Base-by-base conservation (phyloP, 2,329 filamentous ascomycete genomes). In the Fusarium buharicum region DNA sequence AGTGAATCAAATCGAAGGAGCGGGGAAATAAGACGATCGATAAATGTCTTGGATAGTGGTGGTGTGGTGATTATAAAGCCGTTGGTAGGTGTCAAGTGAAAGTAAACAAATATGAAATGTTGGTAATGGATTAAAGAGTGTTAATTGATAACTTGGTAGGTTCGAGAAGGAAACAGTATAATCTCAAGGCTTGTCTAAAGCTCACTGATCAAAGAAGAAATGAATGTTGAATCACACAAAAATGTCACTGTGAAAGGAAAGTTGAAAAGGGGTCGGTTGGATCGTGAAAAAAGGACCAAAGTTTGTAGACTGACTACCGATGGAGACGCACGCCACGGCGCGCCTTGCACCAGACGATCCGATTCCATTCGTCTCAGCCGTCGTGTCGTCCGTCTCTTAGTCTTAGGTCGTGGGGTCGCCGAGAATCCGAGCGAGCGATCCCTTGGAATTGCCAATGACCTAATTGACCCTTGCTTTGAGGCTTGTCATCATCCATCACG, bases 1-100 rank as follows among this genome's bases (percentile, higher is more conserved):
- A 50, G 55, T 66, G 59, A 66, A 55, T 57, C 63, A 66, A 48
- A 39, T 48, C 27, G 20, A 52, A 59, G 49, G 50, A 55, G 62
- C 48, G 57, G 57, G 62, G 50, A 62, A 63, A 62, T 39, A 63
- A 17, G 41, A 30, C 48, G 50, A 37, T 66, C 36, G 54, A 46
- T n/a, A 46, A 55, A 58, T 63, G 59, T 63, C 60, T 63, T 64
- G 59, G 24, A 33, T 49, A 16, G 39, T 49, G 38, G 40, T 20
- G 50, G 39, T 39, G 54, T 24, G 53, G 43, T 59, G 30, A 31
- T 14, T 50, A 40, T n/a, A 63, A 62, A 36, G 33, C 50, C 31
- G 47, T 44, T 45, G 34, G 34, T 22, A 20, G 46, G 50, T 30
- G 43, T 45, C 17, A 33, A 45, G 50, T 17, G 50, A 50, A 66